Evolutionary conservation across 805 yeast genomes (phyloP).

Genomic region (Schizosaccharomyces octosporus): DNA sequence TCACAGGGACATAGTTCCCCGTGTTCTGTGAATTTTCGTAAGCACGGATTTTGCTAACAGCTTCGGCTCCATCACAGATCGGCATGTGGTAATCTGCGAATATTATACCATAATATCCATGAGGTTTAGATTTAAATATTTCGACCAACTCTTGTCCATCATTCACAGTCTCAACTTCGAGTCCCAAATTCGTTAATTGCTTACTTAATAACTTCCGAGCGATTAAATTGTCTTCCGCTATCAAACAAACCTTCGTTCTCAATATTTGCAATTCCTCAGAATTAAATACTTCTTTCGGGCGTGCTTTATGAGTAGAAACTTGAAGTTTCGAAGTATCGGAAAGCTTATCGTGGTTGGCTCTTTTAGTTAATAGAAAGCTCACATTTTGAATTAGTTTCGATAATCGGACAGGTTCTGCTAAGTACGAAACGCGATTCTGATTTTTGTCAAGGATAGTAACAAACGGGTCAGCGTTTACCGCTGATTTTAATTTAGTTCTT

Average conservation of each 20-base stretch:
- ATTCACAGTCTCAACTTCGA: not conserved
- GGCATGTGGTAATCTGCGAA: slow-evolving; percentile 3
- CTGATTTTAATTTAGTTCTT: not conserved
- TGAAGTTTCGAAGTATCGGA: not conserved
- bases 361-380: not conserved
- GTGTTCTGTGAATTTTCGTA: not conserved
- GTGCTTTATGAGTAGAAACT: not conserved
- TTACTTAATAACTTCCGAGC: slow-evolving; percentile 1
- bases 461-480: not conserved
- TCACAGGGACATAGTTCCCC: not conserved
- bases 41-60: not conserved
- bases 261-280: not conserved
- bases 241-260: not conserved
- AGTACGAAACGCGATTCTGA: not conserved
- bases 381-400: not conserved
- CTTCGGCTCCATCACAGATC: slow-evolving; percentile 3
- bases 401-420: not conserved
- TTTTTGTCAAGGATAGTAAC: not conserved
- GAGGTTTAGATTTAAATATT: not conserved
- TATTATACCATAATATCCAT: not conserved
- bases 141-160: not conserved
- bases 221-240: slow-evolving; percentile 1
- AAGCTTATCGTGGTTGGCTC: not conserved
- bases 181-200: not conserved
- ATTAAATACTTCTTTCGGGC: not conserved